Base-by-base conservation (phyloP, 768 basidiomycete species). In the Pulveroboletus sp. region DNA sequence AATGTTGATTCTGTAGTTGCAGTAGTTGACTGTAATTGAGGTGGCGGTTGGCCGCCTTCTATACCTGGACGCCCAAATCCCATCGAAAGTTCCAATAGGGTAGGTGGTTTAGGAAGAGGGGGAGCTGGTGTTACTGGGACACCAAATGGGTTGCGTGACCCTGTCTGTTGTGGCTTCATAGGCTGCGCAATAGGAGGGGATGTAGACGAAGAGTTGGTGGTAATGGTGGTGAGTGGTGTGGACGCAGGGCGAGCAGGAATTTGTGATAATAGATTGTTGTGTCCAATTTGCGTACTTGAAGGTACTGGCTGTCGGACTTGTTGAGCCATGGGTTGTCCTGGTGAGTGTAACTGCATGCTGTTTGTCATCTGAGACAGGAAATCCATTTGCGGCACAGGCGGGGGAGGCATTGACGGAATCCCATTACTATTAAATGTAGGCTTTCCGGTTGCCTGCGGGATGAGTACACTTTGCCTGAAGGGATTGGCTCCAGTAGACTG, bases 131-230 rank as follows among this genome's bases (percentile, higher is more conserved):
- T 75, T 6, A 78, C 73, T 5, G 89, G 80, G 25, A 81, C 79
- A 6, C 93, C 94, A 55, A 99, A 99, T 4, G 97, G 97, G 75
- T 99, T 99, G 57, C 82, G 84, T 7, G 91, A 90, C 23, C 97
- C 95, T 4, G 97, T 99, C 64, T 87, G 83, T 65, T 98, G 94
- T 6, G 93, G 77, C 58, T 82, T 84, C 23, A 97, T 77, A 7
- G 84, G 82, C 59, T 85, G 82, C 3, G 76, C 73, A 4, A 71
- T 55, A 32, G 77, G 75, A 5, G 77, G 77, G 6, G 76, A 70
- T 6, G 61, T 59, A 25, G 63, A 58, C 36, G 46, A 61, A 47
- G 59, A 58, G 6, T 48, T 51, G 40, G 54, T 39, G 27, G 56
- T 59, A 32, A 72, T 59, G 16, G 73, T 69, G 5, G 76, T 77